Evolutionary conservation across 108 stramenopile genomes (phyloP), one percentile per base, ranked within the genome.

Genomic region (Licmophora abbreviata): DNA sequence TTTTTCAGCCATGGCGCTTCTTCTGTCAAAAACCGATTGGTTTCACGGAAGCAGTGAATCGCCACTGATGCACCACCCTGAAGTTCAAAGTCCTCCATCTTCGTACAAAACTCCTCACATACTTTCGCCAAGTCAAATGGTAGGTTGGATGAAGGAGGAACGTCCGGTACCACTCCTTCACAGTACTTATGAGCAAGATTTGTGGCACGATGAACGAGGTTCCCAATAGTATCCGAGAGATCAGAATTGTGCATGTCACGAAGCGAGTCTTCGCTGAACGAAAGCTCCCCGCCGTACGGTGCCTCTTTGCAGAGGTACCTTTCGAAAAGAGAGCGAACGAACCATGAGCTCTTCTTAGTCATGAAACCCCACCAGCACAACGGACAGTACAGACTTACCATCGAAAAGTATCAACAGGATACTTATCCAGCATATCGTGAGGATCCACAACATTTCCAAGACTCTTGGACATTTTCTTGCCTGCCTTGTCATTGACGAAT

Each of bases 361-460:
- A n/a, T n/a, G n/a, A n/a, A n/a, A n/a, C n/a, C n/a, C n/a, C n/a
- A n/a, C 11, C 34, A 35, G 11, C 48, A 44, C 18, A 9, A 15
- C 9, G 18, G 3, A 17, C 8, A 5, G 18, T 15, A 64, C 65
- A 54, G 83, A 95, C n/a, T n/a, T n/a, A n/a, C 89, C 93, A 96
- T 27, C 98, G 71, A 65, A 99, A 94, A 18, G 91, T 77, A 61
- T 99, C 98, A 7, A 89, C 83, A 38, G 88, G 72, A 56, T 88
- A 91, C 56, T 70, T 69, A 53, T 88, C 77, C 47, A 96, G 49
- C 60, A 98, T 77, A 46, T 91, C 96, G 56, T 91, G 84, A 2
- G 99, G 99, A 66, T 96, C 97, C 1, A 99, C 87, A 0, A 94
- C 94, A 66, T 99, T 99, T 4, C 99, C 99, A 26, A 99, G 53